Conservation (phyloP, 2,329 filamentous ascomycete species). For the Verticillium klebahnii region DNA sequence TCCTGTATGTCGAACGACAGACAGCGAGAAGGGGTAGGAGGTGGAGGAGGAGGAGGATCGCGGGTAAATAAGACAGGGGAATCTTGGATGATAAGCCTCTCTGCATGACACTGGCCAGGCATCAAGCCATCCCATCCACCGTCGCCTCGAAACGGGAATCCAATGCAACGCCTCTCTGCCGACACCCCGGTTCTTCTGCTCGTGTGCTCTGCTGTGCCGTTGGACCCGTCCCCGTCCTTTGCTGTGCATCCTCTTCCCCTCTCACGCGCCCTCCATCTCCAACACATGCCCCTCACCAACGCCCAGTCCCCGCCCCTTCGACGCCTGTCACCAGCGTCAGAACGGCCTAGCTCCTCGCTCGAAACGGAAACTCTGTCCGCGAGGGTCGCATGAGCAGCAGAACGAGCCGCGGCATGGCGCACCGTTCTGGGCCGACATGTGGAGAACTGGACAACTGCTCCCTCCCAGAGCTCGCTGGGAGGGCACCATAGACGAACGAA, state of each 20-base stretch:
- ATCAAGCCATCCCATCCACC: not conserved
- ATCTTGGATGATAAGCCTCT: not conserved
- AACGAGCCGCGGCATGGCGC: not conserved
- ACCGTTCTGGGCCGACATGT: not conserved
- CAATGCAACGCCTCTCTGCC: not conserved
- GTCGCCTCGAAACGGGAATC: not conserved
- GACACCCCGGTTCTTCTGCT: not conserved
- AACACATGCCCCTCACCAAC: not conserved
- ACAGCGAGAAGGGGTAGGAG: not conserved
- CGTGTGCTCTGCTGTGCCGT: not conserved
- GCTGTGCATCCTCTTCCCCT: not conserved
- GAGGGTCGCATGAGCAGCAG: not conserved
- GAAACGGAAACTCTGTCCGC: not conserved
- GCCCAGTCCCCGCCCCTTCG: not conserved
- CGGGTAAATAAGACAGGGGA: not conserved
- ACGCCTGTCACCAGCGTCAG: not conserved
- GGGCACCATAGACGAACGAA: too few relatives aligned
- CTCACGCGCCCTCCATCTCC: not conserved
- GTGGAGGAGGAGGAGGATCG: not conserved
- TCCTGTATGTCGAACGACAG: not conserved
- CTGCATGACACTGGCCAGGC: not conserved
- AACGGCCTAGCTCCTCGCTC: not conserved
- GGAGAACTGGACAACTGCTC: not conserved
- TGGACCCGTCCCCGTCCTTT: not conserved
- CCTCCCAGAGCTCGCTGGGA: not conserved